Conservation (phyloP, 2,329 filamentous ascomycete genomes). For the Geosmithia morbida region DNA sequence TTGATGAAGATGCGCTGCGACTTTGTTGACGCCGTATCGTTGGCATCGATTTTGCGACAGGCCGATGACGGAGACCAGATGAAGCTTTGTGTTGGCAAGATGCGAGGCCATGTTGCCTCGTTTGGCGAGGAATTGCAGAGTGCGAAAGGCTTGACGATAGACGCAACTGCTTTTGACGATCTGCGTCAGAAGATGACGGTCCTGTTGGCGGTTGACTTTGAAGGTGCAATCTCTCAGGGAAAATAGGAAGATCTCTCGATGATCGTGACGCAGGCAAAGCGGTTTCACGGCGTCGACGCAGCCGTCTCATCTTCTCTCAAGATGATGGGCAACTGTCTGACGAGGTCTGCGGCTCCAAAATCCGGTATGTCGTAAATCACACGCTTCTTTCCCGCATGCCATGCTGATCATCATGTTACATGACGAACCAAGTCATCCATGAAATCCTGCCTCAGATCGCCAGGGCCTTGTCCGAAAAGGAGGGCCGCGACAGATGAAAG, state of each 20-base stretch:
- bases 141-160: slow-evolving; percentile 4
- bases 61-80: slow-evolving; percentile 34
- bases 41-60: slow-evolving; percentile 37
- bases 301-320: slow-evolving; percentile 28
- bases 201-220: slow-evolving; percentile 65
- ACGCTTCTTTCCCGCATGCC: not conserved
- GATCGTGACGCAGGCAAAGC: slow-evolving; percentile 39
- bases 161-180: slow-evolving; percentile 31
- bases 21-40: slow-evolving; percentile 45
- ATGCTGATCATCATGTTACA: too few relatives aligned
- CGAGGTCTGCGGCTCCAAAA: slow-evolving; percentile 36
- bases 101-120: slow-evolving; percentile 42
- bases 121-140: slow-evolving; percentile 37
- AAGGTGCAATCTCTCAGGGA: slow-evolving; percentile 53
- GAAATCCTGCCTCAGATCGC: slow-evolving; percentile 51
- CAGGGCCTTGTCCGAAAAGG: slow-evolving; percentile 47
- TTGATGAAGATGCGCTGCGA: slow-evolving; percentile 55
- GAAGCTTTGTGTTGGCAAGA: slow-evolving; percentile 46
- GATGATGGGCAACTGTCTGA: slow-evolving; percentile 50
- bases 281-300: slow-evolving; percentile 22
- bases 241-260: slow-evolving; percentile 50
- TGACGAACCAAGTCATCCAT: slow-evolving; percentile 26
- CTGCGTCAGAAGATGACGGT: slow-evolving; percentile 47
- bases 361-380: slow-evolving; percentile 23
- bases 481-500: slow-evolving; percentile 39